phyloP scores from a whole-genome alignment of 371 early-diverging fungal species.

The Rhizopus delemar region DNA sequence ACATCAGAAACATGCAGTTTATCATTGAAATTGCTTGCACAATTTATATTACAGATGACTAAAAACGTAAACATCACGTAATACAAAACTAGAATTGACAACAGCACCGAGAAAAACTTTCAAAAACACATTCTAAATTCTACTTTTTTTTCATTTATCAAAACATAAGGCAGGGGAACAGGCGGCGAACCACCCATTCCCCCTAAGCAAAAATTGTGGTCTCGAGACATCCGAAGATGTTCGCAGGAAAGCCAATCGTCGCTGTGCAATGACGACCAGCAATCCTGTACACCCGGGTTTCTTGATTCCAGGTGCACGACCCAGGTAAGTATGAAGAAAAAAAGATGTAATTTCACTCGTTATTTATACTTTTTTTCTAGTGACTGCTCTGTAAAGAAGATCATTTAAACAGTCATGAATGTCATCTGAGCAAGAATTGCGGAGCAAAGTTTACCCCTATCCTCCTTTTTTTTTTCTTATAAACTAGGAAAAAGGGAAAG shows the following conservation, averaged over 20 bases:
- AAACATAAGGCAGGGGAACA: slow-evolving; percentile 25
- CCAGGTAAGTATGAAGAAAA: slow-evolving; percentile 51
- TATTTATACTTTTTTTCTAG: slow-evolving; percentile 34
- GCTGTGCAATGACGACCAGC: slow-evolving; percentile 50
- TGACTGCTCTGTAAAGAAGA: too few species aligned
- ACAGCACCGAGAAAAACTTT: too few species aligned
- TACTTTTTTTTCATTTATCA: slow-evolving; percentile 18
- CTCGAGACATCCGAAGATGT: slow-evolving; percentile 52
- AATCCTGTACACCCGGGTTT: slow-evolving; percentile 35
- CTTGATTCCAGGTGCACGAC: slow-evolving; percentile 45
- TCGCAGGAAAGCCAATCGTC: slow-evolving; percentile 44
- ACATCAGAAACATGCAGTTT: too few species aligned
- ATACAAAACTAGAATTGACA: too few species aligned
- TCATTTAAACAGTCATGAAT: background rate
- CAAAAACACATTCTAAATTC: too few species aligned
- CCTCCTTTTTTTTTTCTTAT: too few species aligned
- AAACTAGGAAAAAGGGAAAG: too few species aligned
- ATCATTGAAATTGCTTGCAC: too few species aligned
- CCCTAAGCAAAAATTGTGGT: slow-evolving; percentile 51
- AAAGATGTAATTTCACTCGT: slow-evolving; percentile 15
- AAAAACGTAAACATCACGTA: too few species aligned
- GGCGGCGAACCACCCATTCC: slow-evolving; percentile 44
- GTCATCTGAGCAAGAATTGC: background rate
- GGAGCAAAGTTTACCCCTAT: background rate
- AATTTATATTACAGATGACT: too few species aligned